Evolutionary conservation across 192 early-diverging fungal species (phyloP).

Genomic region (Borealophlyctis nickersoniae): DNA sequence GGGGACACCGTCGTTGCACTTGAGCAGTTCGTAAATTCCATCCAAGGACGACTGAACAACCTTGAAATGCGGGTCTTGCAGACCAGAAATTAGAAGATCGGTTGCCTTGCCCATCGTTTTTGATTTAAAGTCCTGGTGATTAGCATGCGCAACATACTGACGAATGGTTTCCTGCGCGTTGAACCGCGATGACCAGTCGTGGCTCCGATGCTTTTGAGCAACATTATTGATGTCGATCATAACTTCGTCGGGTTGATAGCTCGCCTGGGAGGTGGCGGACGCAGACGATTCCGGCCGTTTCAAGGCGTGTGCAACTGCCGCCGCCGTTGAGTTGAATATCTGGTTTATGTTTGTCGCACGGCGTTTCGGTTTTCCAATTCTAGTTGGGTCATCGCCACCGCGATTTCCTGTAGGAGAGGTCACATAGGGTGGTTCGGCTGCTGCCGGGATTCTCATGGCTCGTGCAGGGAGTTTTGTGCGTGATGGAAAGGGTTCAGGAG

Average conservation of each 20-base stretch:
- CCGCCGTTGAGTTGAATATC: no score
- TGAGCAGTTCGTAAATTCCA: slow-evolving; percentile 9
- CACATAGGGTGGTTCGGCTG: no score
- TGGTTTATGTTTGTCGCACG: no score
- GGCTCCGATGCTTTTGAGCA: slow-evolving; percentile 5
- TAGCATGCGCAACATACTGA: background rate
- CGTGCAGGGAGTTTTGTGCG: no score
- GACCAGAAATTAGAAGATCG: slow-evolving; percentile 13
- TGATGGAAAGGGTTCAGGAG: no score
- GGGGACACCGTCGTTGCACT: background rate
- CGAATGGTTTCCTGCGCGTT: slow-evolving; percentile 13
- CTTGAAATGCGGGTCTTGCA: slow-evolving; percentile 20
- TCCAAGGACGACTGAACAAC: slow-evolving; percentile 1
- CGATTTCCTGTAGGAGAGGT: no score
- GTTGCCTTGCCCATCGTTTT: slow-evolving; percentile 15
- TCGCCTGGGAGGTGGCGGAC: slow-evolving; percentile 3
- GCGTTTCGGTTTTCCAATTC: no score
- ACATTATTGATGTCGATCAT: slow-evolving; percentile 10
- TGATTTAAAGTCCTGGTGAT: background rate
- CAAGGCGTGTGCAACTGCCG: background rate
- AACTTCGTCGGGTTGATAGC: slow-evolving; percentile 6
- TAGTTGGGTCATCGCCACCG: no score
- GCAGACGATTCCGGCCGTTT: background rate
- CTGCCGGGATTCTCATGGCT: no score
- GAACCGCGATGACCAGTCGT: slow-evolving; percentile 26